Base-by-base conservation (phyloP, 140 eudicot species). In the Stevia rebaudiana region DNA sequence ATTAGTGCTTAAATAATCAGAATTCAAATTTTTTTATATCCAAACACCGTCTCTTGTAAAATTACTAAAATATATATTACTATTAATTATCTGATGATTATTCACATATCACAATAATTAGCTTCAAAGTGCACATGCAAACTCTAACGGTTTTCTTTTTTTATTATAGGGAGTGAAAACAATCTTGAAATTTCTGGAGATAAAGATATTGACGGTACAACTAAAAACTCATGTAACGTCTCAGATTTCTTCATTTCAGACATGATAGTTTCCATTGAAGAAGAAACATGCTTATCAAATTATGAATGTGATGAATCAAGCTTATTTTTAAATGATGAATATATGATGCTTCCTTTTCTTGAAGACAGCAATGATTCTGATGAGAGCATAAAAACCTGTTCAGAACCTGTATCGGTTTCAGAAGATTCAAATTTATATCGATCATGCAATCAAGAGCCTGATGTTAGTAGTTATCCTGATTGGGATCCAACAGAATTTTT, bases 181-280 rank as follows among this genome's bases (percentile, higher is more conserved):
- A 79, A 50, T 69, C 61, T 63, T 28, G 92, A 75, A 62, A 61
- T 61, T 48, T 69, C 83, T 28, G 82, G 68, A 78, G 74, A 74
- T 22, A 77, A 81, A 76, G 84, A 63, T 23, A 10, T 64, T 16
- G 43, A 39, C 31, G 1, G 47, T 28, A 41, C 12, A 50, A 42
- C 40, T 42, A 69, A 77, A 77, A 71, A 76, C 66, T 79, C 81
- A 48, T 75, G 94, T 87, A 94, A 81, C 49, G 77, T 71, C 9
- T 81, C 97, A 24, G 96, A 94, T 73, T 81, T 88, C 73, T 83
- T 81, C 80, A 70, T 94, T 64, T 83, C 97, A 65, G 96, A 85
- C 88, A 79, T 92, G 86, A 79, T 74, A 77, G 77, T 79, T 69
- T 81, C 95, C 64, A 37, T 59, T 22, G 87, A 73, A 49, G 87